Base-by-base conservation (phyloP, 2,329 filamentous ascomycete species). In the Colletotrichum lupini region DNA sequence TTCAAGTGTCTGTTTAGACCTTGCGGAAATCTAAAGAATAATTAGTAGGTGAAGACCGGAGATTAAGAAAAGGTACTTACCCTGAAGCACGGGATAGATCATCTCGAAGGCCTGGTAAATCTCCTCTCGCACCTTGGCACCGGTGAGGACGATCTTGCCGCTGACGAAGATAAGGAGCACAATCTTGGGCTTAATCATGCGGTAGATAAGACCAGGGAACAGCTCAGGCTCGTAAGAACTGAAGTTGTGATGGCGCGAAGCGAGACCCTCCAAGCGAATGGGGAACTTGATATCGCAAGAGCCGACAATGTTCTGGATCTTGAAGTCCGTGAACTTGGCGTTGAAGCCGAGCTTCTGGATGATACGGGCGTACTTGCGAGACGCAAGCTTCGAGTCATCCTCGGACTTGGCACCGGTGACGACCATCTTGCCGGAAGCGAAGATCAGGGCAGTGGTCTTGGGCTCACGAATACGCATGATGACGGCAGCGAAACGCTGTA, bases 161-260 rank as follows among this genome's bases (percentile, higher is more conserved):
- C 93, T 97, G 80, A 98, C 96, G 87, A 98, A 98, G 84, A 99
- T 98, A 81, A 98, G 88, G 30, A 98, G 92, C 67, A 98, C 96
- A 78, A 98, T 98, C 92, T 98, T 98, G 24, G 97, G 97, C 89
- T 98, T 98, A 89, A 98, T 98, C 97, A 99, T 99, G 83, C 97
- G 95, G 87, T 99, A 99, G 86, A 99, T 99, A 65, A 99, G 92
- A 91, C 97, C 97, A 80, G 97, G 97, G 90, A 98, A 99, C 83
- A 99, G 85, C 83, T 99, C 97, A 77, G 97, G 97, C 85, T 99
- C 97, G 85, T 99, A 99, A 71, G 95, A 98, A 85, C 94, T 97
- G 91, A 98, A 99, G 87, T 98, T 98, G 89, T 98, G 96, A 90
- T 99, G 97, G 85, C 95, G 95, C 78, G 93, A 97, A 19, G 97